Conservation (phyloP, 768 basidiomycete genomes). For the Suillus variegatus region DNA sequence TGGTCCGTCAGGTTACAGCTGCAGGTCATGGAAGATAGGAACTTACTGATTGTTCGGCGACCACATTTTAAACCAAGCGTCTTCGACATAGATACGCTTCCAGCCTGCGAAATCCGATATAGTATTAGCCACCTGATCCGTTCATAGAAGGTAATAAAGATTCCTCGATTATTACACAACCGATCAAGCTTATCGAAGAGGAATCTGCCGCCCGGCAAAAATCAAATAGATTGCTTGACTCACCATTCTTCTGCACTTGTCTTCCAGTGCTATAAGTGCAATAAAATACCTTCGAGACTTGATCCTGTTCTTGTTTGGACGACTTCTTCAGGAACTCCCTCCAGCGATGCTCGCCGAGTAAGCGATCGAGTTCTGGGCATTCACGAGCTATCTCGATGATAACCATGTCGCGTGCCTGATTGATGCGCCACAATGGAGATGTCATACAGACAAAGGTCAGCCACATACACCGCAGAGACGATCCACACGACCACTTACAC, state of each 20-base stretch:
- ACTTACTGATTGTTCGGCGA: slow-evolving; percentile 28
- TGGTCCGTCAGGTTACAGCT: background rate
- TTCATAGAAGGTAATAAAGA: background rate
- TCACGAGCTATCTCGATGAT: slow-evolving; percentile 42
- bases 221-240: slow-evolving; percentile 14
- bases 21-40: slow-evolving; percentile 5
- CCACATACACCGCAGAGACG: background rate
- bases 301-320: slow-evolving; percentile 26
- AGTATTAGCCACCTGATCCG: background rate
- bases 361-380: slow-evolving; percentile 30
- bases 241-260: slow-evolving; percentile 47
- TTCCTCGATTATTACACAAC: background rate
- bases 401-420: slow-evolving; percentile 45
- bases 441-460: background rate
- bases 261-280: slow-evolving; percentile 40
- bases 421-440: background rate
- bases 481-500: slow-evolving; percentile 31
- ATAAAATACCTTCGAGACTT: slow-evolving; percentile 39
- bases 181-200: background rate
- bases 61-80: slow-evolving; percentile 41
- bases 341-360: slow-evolving; percentile 48
- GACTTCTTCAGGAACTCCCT: slow-evolving; percentile 38
- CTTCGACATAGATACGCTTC: slow-evolving; percentile 47
- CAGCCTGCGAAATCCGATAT: slow-evolving; percentile 35
- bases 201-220: background rate